A percentile compares a stretch with the other conserved stretches of the same genome.
phyloP scores from a whole-genome alignment of 768 basidiomycete species.

The Psilocybe subaeruginosa region DNA sequence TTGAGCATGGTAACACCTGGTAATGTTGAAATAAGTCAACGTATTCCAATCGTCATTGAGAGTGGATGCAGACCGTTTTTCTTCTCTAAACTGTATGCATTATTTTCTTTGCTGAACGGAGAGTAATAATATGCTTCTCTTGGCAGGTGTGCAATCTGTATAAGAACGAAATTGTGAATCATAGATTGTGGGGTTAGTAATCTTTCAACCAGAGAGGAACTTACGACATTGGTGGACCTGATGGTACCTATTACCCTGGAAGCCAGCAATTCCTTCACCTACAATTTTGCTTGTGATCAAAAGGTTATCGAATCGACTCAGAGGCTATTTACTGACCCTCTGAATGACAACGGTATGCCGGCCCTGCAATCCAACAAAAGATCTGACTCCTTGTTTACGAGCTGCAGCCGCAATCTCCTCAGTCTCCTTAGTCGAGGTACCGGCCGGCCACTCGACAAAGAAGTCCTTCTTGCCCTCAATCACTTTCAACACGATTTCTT shows the following conservation, averaged over 20 bases:
- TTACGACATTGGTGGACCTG: slow-evolving; percentile 3
- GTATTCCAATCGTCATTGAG: neutral
- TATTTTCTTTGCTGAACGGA: neutral
- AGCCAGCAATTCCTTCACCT: slow-evolving; percentile 4
- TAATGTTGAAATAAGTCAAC: neutral
- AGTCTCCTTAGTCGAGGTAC: slow-evolving; percentile 32
- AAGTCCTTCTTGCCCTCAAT: slow-evolving; percentile 40
- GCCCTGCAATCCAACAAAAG: slow-evolving; percentile 30
- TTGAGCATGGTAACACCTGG: neutral
- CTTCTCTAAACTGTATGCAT: neutral
- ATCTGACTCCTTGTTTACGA: slow-evolving; percentile 29
- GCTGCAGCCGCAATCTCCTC: slow-evolving; percentile 35
- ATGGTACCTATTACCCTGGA: slow-evolving; percentile 2
- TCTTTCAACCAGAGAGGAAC: neutral
- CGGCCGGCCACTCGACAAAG: slow-evolving; percentile 46
- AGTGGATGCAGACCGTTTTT: neutral
- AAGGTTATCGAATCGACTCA: no score
- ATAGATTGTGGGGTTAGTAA: no score
- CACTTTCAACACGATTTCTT: slow-evolving; percentile 28
- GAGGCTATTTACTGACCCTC: slow-evolving; percentile 26
- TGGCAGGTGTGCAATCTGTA: neutral
- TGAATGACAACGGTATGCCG: slow-evolving; percentile 14
- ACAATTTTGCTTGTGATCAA: slow-evolving; percentile 3
- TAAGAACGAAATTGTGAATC: no score
- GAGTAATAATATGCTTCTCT: neutral